These are phyloP conservation scores for Endocladia muricata DNA, from an alignment of 31 red algal species.

Conservation along the genomic window DNA sequence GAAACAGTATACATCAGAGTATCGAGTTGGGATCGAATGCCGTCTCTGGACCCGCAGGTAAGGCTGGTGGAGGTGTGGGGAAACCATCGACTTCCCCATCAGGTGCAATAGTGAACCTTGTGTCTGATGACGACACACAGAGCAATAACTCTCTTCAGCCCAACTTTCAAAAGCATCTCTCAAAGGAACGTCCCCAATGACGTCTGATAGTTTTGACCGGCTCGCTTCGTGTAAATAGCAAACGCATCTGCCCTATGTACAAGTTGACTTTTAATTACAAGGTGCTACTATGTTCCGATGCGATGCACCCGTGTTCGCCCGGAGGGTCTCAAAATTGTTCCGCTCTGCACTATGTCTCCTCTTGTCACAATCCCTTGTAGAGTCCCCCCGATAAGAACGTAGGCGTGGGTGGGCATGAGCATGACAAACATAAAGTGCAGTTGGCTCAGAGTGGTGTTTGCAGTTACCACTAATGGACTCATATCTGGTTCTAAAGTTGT, in stretches of 20 bases:
- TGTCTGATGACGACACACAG: conserved; percentile 50
- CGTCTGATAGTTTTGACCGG: too few relatives aligned
- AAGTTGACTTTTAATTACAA: background rate
- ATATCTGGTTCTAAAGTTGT: conserved; percentile 60
- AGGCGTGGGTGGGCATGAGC: conserved; percentile 97
- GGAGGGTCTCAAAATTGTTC: conserved; percentile 3
- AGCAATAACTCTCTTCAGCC: too few relatives aligned
- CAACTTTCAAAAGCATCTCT: too few relatives aligned
- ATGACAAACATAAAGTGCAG: conserved; percentile 99
- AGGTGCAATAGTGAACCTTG: conserved; percentile 29
- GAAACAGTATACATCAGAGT: too few relatives aligned
- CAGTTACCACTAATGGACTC: conserved; percentile 90
- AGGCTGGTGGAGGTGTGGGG: too few relatives aligned
- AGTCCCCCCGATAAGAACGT: conserved; percentile 69
- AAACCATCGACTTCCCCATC: too few relatives aligned
- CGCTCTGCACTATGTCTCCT: conserved; percentile 82
- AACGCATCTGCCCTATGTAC: too few relatives aligned
- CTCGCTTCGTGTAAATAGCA: too few relatives aligned
- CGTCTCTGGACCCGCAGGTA: too few relatives aligned
- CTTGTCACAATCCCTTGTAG: conserved; percentile 88
- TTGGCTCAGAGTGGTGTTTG: conserved; percentile 80
- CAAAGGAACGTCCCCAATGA: too few relatives aligned
- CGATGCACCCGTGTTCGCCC: background rate
- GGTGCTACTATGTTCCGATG: background rate
- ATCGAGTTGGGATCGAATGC: too few relatives aligned